These are phyloP conservation scores for Helenozyma baotianmanensis DNA, from an alignment of 805 yeast genomes.

Conservation along the genomic window DNA sequence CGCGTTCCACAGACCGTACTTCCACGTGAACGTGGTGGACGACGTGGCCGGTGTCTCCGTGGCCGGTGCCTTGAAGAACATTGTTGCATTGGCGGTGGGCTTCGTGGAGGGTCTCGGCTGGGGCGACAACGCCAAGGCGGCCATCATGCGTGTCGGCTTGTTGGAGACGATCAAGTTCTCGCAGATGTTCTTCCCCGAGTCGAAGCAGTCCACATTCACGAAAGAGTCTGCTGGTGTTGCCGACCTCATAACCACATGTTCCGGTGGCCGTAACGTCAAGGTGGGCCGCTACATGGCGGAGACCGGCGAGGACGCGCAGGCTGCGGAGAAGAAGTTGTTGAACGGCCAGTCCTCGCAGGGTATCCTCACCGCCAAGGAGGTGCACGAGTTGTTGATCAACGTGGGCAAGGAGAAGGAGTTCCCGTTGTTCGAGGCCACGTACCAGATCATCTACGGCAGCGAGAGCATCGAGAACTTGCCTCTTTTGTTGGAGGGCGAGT, in stretches of 20 bases:
- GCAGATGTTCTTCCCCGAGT: slow-evolving; percentile 48
- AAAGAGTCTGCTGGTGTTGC: slow-evolving; percentile 98
- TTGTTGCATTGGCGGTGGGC: slow-evolving; percentile 94
- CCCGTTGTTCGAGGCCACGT: slow-evolving; percentile 79
- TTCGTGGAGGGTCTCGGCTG: slow-evolving; percentile 96
- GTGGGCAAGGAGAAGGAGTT: slow-evolving; percentile 57
- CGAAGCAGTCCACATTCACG: slow-evolving; percentile 72
- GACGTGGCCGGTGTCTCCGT: slow-evolving; percentile 96
- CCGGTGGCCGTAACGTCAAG: slow-evolving; percentile 94
- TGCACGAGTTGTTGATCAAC: slow-evolving; percentile 69
- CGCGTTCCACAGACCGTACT: slow-evolving; percentile 94
- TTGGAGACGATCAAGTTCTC: slow-evolving; percentile 88
- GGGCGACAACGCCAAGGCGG: slow-evolving; percentile 99
- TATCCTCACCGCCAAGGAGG: slow-evolving; percentile 84
- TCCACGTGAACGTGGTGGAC: slow-evolving; percentile 88
- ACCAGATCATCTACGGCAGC: slow-evolving; percentile 74
- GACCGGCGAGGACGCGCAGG: slow-evolving; percentile 70
- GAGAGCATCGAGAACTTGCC: slow-evolving; percentile 76
- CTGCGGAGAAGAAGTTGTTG: slow-evolving; percentile 78
- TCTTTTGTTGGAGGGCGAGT: slow-evolving; percentile 46
- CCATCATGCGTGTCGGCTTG: slow-evolving; percentile 93
- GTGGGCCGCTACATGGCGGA: slow-evolving; percentile 85
- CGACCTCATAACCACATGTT: slow-evolving; percentile 93
- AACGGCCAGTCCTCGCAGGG: slow-evolving; percentile 99
- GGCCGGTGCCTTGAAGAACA: slow-evolving; percentile 96